These are phyloP conservation scores for Phytophthora pluvialis DNA, from an alignment of 352 stramenopile species.

Conservation along the genomic window DNA sequence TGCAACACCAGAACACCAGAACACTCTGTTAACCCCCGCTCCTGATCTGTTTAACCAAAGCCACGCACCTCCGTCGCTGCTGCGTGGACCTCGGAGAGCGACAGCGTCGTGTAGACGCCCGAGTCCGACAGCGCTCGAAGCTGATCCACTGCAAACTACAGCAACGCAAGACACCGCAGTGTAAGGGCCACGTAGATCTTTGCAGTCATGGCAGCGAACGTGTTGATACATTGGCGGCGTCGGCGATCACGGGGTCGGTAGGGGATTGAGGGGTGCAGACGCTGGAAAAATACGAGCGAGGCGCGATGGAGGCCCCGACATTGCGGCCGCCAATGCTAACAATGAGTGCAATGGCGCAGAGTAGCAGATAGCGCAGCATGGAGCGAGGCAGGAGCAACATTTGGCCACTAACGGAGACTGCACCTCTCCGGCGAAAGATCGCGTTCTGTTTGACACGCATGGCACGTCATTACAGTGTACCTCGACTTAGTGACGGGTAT, in stretches of 20 bases:
- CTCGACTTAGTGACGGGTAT: too few species aligned
- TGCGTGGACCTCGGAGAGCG: slow-evolving; percentile 53
- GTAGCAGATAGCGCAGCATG: background rate
- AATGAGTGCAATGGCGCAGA: background rate
- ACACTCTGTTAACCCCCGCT: background rate
- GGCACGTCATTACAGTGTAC: too few species aligned
- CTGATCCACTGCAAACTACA: slow-evolving; percentile 69
- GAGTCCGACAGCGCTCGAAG: slow-evolving; percentile 70
- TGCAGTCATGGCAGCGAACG: slow-evolving; percentile 1
- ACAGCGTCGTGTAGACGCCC: slow-evolving; percentile 72
- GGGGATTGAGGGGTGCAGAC: slow-evolving; percentile 30
- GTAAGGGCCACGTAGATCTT: background rate
- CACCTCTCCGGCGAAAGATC: slow-evolving; percentile 13
- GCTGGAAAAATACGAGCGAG: slow-evolving; percentile 39
- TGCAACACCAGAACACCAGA: too few species aligned
- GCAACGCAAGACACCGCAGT: background rate
- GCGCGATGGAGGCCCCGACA: slow-evolving; percentile 19
- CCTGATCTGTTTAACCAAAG: background rate
- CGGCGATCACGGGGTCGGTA: slow-evolving; percentile 49
- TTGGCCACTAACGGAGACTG: background rate
- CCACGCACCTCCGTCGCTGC: slow-evolving; percentile 56
- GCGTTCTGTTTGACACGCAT: too few species aligned
- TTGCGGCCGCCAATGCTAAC: background rate
- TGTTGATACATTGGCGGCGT: slow-evolving; percentile 44
- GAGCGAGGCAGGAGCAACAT: slow-evolving; percentile 1